Conservation (phyloP, 2,329 filamentous ascomycete species). For the Aspergillus floridensis region DNA sequence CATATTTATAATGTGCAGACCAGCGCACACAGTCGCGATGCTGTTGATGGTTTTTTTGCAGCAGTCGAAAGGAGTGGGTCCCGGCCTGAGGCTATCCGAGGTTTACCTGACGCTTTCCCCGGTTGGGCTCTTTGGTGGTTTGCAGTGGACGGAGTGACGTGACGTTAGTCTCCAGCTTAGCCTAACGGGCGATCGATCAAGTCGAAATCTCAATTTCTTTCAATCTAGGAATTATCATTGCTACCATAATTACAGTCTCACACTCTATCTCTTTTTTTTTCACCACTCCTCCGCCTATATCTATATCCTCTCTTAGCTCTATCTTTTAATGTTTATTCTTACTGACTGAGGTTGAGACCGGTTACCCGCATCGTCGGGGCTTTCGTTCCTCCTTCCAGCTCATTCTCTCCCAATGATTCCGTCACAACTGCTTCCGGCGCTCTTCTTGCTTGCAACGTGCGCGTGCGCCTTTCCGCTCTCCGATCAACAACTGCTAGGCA, state of each 20-base stretch:
- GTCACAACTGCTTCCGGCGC: constrained; percentile 10
- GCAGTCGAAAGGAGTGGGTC: not conserved
- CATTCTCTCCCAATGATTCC: constrained; percentile 20
- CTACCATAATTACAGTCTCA: too few relatives aligned
- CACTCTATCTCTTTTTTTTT: not conserved
- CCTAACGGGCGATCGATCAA: not conserved
- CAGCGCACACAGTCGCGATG: not conserved
- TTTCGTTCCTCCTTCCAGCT: not conserved
- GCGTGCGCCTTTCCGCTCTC: constrained; percentile 18
- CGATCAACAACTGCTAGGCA: constrained; percentile 20
- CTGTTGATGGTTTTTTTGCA: not conserved
- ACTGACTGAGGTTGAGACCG: not conserved
- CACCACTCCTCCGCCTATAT: not conserved
- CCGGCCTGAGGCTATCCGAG: constrained; percentile 2
- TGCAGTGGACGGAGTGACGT: not conserved
- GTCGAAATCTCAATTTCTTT: not conserved
- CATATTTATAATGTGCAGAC: not conserved
- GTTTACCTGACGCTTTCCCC: constrained; percentile 13
- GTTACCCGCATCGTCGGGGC: constrained; percentile 10
- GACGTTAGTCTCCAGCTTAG: constrained; percentile 4
- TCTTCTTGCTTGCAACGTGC: constrained; percentile 15
- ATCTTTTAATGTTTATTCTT: not conserved
- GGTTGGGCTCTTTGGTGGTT: constrained; percentile 5
- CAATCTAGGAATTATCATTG: not conserved
- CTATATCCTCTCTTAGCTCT: not conserved